Evolutionary conservation across 208 protist species (phyloP).

Genomic region (Leishmania tropica): DNA sequence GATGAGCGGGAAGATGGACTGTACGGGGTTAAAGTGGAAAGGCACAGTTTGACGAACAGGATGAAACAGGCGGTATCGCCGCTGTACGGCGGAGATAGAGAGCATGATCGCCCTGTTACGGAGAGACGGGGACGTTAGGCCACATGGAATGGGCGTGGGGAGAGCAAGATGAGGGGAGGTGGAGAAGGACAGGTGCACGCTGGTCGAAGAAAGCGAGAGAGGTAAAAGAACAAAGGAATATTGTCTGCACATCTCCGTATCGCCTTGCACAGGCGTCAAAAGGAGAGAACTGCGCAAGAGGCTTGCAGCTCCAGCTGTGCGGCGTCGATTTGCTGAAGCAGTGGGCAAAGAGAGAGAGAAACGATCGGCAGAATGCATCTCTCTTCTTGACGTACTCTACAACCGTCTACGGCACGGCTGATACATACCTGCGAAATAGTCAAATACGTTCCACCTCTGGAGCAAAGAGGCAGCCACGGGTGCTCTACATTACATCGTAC

Average conservation of each 20-base stretch:
- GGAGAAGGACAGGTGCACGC: neutral
- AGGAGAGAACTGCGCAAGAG: neutral
- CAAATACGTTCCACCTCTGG: neutral
- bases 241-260: neutral
- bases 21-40: conserved; percentile 77
- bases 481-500: neutral
- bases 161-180: neutral
- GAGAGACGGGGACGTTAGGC: neutral
- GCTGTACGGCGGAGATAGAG: conserved; percentile 6
- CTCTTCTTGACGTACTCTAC: neutral
- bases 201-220: neutral
- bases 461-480: neutral
- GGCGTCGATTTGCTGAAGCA: neutral
- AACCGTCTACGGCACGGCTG: neutral
- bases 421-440: neutral
- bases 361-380: neutral
- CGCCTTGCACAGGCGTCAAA: neutral
- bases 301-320: neutral
- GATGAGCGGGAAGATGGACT: conserved; percentile 90
- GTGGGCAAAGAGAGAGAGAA: neutral
- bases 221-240: neutral
- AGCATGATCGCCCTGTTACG: conserved; percentile 16
- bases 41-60: conserved; percentile 65
- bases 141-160: neutral
- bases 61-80: conserved; percentile 79